Evolutionary conservation across 129 eudicot genomes (phyloP).

Genomic region (Solidago caesia): DNA sequence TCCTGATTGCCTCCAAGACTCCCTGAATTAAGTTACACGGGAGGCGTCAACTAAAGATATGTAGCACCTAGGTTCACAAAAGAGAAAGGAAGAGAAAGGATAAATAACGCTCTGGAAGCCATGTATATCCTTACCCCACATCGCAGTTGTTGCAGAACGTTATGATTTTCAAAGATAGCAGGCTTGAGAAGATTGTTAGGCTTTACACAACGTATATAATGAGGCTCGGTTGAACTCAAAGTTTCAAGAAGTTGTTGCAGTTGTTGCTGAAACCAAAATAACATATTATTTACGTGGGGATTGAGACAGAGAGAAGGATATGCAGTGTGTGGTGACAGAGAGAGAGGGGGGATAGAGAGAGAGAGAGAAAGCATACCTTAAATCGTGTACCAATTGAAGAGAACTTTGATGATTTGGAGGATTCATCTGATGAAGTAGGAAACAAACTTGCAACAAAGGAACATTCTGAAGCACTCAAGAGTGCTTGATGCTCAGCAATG

Average conservation of each 20-base stretch:
- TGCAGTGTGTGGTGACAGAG: not conserved
- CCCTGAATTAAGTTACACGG: slow-evolving; percentile 50
- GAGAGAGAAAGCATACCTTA: slow-evolving; percentile 48
- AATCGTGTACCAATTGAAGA: slow-evolving; percentile 96
- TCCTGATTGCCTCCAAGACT: slow-evolving; percentile 98
- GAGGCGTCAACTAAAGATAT: slow-evolving; percentile 17
- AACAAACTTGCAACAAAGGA: slow-evolving; percentile 80
- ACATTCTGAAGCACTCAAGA: slow-evolving; percentile 71
- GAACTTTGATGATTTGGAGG: slow-evolving; percentile 87
- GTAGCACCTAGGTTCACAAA: not conserved
- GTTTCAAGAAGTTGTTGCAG: slow-evolving; percentile 89
- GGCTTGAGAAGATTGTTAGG: slow-evolving; percentile 98
- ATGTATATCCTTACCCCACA: slow-evolving; percentile 77
- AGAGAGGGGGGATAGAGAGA: not conserved
- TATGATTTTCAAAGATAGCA: slow-evolving; percentile 84
- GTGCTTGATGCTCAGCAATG: slow-evolving; percentile 96
- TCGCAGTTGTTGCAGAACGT: slow-evolving; percentile 92
- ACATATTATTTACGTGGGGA: slow-evolving; percentile 8
- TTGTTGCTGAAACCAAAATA: slow-evolving; percentile 71
- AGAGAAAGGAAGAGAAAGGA: not conserved
- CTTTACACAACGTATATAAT: slow-evolving; percentile 98
- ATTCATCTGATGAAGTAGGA: slow-evolving; percentile 72
- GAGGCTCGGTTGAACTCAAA: slow-evolving; percentile 92
- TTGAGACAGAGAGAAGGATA: not conserved
- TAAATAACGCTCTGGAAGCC: slow-evolving; percentile 18